Conservation (phyloP, 2,329 filamentous ascomycete species). For the Aspergillus sojae region DNA sequence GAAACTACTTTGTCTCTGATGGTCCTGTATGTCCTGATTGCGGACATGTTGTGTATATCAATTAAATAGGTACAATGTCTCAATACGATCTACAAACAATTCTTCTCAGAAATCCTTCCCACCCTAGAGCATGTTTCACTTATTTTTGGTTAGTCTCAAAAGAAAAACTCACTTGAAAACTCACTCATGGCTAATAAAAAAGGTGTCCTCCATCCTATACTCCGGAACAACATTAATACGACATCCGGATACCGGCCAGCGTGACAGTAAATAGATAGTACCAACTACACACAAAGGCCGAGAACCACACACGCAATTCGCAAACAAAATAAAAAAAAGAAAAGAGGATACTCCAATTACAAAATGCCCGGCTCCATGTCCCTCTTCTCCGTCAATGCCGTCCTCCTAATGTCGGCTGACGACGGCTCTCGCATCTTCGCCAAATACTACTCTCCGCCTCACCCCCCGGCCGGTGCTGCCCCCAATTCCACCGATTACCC, state of each 20-base stretch:
- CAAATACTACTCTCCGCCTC: slow-evolving; percentile 84
- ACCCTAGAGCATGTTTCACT: neutral
- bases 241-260: slow-evolving; percentile 26
- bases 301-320: neutral
- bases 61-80: neutral
- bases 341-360: slow-evolving; percentile 19
- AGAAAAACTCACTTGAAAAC: neutral
- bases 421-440: slow-evolving; percentile 90
- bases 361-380: slow-evolving; percentile 75
- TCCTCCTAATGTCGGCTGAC: slow-evolving; percentile 79
- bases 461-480: slow-evolving; percentile 62
- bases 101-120: neutral
- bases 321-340: neutral
- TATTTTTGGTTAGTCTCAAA: neutral
- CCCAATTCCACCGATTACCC: slow-evolving; percentile 61
- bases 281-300: neutral
- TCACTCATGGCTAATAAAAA: neutral
- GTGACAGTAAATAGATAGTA: slow-evolving; percentile 25
- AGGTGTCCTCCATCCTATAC: slow-evolving; percentile 12
- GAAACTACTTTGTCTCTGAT: slow-evolving; percentile 12
- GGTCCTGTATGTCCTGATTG: slow-evolving; percentile 4
- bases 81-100: neutral
- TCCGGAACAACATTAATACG: slow-evolving; percentile 29
- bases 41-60: slow-evolving; percentile 7
- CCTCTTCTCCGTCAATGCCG: slow-evolving; percentile 74